Evolutionary conservation across 2,329 filamentous ascomycete genomes (phyloP).

Genomic region (Pestalotiopsis sp.): DNA sequence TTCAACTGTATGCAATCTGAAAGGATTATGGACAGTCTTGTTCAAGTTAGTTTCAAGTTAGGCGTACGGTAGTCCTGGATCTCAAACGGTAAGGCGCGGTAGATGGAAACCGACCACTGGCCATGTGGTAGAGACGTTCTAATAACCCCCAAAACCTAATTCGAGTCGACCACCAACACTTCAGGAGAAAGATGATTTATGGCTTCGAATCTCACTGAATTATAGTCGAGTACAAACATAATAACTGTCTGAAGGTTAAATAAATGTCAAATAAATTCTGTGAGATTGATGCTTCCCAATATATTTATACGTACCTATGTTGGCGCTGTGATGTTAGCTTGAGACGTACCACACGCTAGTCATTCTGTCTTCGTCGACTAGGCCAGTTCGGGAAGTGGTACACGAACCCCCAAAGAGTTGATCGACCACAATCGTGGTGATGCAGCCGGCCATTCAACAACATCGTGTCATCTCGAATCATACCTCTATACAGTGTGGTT

Average conservation of each 20-base stretch:
- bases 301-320: background rate
- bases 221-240: too few species aligned
- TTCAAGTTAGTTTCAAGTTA: background rate
- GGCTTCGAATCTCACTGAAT: too few species aligned
- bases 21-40: background rate
- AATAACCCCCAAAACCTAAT: too few species aligned
- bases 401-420: constrained; percentile 8
- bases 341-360: constrained; percentile 3
- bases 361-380: background rate
- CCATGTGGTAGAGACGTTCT: background rate
- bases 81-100: background rate
- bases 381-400: constrained; percentile 2
- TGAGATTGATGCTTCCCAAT: too few species aligned
- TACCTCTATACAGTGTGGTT: background rate
- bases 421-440: constrained; percentile 9
- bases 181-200: too few species aligned
- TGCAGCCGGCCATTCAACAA: background rate
- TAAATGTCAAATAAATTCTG: too few species aligned
- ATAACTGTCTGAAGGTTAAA: too few species aligned
- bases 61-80: background rate
- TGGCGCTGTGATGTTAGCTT: background rate
- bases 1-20: background rate
- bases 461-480: background rate
- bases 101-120: background rate
- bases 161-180: too few species aligned